These are phyloP conservation scores for Canavalia gladiata DNA, from an alignment of 306 rosid species.

Conservation along the genomic window DNA sequence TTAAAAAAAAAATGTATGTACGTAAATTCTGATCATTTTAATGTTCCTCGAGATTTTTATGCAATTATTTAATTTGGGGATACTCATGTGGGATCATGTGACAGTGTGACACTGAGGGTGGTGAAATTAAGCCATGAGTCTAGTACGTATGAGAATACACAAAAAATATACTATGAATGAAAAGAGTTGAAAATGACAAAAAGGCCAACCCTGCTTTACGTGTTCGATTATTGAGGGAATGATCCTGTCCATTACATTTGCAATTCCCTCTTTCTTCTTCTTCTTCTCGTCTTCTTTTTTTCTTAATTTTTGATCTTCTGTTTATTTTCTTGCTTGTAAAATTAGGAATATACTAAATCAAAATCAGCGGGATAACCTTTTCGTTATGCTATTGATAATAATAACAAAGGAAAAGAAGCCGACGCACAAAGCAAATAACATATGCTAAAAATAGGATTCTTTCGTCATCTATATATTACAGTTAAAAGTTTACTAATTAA, in stretches of 20 bases:
- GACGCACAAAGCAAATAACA: constrained; percentile 33
- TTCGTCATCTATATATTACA: not conserved
- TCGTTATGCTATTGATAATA: constrained; percentile 16
- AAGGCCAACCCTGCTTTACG: constrained; percentile 33
- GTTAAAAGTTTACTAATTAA: not conserved
- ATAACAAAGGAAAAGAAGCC: constrained; percentile 24
- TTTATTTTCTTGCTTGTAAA: constrained; percentile 40
- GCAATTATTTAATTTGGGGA: constrained; percentile 51
- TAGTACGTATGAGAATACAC: not conserved
- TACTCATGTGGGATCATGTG: constrained; percentile 66
- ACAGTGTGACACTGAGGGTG: not conserved
- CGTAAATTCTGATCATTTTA: constrained; percentile 31
- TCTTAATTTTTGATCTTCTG: not conserved
- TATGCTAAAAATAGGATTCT: constrained; percentile 15
- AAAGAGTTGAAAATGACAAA: constrained; percentile 14
- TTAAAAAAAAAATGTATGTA: not conserved
- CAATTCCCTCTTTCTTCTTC: not conserved
- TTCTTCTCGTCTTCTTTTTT: not conserved
- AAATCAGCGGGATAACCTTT: not conserved
- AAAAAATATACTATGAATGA: constrained; percentile 1
- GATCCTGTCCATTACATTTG: constrained; percentile 10
- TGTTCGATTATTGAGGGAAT: constrained; percentile 6
- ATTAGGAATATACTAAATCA: constrained; percentile 45
- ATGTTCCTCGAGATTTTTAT: constrained; percentile 3
- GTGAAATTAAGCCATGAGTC: not conserved